These are phyloP conservation scores for Macrophomina pseudophaseolina DNA, from an alignment of 2,329 filamentous ascomycete genomes.

Conservation along the genomic window DNA sequence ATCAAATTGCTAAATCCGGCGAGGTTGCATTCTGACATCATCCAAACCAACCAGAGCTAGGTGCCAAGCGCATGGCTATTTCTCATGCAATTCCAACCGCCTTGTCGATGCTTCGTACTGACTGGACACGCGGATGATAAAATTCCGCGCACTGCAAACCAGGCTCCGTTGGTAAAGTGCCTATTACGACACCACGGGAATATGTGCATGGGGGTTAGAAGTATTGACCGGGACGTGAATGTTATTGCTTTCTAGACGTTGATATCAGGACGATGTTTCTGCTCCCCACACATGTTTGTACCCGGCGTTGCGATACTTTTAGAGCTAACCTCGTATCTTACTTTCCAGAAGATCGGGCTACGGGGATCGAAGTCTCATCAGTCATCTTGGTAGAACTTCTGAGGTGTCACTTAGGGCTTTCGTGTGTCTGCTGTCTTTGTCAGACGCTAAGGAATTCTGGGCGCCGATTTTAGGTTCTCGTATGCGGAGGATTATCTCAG, in stretches of 20 bases:
- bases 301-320: too few relatives aligned
- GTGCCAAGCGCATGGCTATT: neutral
- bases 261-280: neutral
- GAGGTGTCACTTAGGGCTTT: neutral
- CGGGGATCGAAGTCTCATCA: neutral
- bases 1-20: neutral
- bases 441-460: slow-evolving; percentile 9
- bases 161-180: too few relatives aligned
- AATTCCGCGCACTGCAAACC: too few relatives aligned
- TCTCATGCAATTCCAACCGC: too few relatives aligned
- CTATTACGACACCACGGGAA: too few relatives aligned
- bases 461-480: slow-evolving; percentile 1
- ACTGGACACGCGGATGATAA: too few relatives aligned
- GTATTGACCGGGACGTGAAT: too few relatives aligned
- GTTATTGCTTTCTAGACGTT: neutral
- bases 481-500: slow-evolving; percentile 15
- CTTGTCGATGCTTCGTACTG: too few relatives aligned
- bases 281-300: neutral
- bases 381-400: neutral
- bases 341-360: neutral
- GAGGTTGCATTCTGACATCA: neutral
- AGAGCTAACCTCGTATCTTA: neutral
- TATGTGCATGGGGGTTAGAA: too few relatives aligned
- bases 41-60: neutral
- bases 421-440: slow-evolving; percentile 12